phyloP scores from a whole-genome alignment of 805 yeast species.

The Nakazawaea sp. region DNA sequence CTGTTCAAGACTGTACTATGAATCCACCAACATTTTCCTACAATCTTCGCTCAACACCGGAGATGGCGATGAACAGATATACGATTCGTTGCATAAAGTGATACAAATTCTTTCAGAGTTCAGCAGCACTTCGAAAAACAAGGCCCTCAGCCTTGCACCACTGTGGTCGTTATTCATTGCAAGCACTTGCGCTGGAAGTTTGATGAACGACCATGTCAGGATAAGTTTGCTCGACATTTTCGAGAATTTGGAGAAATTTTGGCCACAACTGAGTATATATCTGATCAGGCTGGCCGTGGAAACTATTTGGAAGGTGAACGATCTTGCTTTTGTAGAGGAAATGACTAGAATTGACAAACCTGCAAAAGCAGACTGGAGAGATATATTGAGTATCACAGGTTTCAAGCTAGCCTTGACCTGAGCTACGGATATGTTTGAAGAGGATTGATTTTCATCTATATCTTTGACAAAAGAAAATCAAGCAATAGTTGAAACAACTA shows the following conservation, averaged over 20 bases:
- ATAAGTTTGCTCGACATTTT: slow-evolving; percentile 15
- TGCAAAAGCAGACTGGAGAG: slow-evolving; percentile 21
- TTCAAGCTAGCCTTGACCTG: slow-evolving; percentile 20
- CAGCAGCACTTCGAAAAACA: slow-evolving; percentile 1
- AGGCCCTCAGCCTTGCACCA: slow-evolving; percentile 19
- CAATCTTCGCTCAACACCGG: slow-evolving; percentile 11
- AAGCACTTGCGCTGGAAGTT: slow-evolving; percentile 14
- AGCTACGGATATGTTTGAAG: not conserved
- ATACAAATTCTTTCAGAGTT: slow-evolving; percentile 8
- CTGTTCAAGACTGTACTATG: slow-evolving; percentile 18
- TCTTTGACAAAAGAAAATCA: too few species aligned
- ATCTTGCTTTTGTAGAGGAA: slow-evolving; percentile 11
- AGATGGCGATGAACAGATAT: slow-evolving; percentile 9
- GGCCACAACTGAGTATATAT: slow-evolving; percentile 22
- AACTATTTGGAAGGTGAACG: slow-evolving; percentile 23
- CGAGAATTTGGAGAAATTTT: slow-evolving; percentile 14
- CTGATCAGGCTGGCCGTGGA: slow-evolving; percentile 18
- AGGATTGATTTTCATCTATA: too few species aligned
- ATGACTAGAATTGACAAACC: not conserved
- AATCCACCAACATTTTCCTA: slow-evolving; percentile 15
- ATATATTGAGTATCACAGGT: slow-evolving; percentile 17
- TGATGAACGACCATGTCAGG: slow-evolving; percentile 14
- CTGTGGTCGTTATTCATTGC: slow-evolving; percentile 24
- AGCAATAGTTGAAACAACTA: not conserved
- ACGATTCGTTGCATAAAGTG: slow-evolving; percentile 5